Evolutionary conservation across 305 asterid genomes (phyloP), one percentile per base, ranked within the genome.

Genomic region (Plantago lanceolata): DNA sequence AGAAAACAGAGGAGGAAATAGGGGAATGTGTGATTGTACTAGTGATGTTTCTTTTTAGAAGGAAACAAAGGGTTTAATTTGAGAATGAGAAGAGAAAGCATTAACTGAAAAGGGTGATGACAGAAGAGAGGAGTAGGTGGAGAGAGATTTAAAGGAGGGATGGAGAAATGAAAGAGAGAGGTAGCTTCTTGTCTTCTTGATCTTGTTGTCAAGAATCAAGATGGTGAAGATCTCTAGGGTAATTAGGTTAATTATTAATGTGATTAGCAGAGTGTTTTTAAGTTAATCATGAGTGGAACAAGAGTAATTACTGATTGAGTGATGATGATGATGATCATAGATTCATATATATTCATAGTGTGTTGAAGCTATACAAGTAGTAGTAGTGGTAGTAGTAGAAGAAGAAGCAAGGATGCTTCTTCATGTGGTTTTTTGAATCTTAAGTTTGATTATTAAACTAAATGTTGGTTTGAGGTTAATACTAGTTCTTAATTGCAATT

Each of bases 361-460:
- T 37, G 51, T 35, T 37, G 48, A 64, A 61, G 75, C 59, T 37
- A 26, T 0, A 24, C 28, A 51, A 16, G 19, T 51, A 26, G 57
- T 24, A 24, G 2, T 24, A 48, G 8, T 48, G 19, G 17, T 48
- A 44, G 65, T 2, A 14, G 47, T 0, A 54, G 69, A 24, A 73
- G 94, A 74, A 80, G 89, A 63, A 82, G 73, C 81, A 71, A 70
- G 89, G 89, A 80, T 81, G 86, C 74, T 90, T 85, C 93, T 77
- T 69, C 54, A 4, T 9, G 63, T 52, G 83, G 76, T 69, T 67
- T 73, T 87, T 85, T 87, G 92, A 87, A 87, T 85, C 87, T 82
- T 66, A 76, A 76, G 85, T 80, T 74, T 70, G 83, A 76, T 70
- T 85, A 83, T 70, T 85, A 83, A 58, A 79, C 54, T 49, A 78